Base-by-base conservation (phyloP, 305 asterid species). In the Salvia sclarea region DNA sequence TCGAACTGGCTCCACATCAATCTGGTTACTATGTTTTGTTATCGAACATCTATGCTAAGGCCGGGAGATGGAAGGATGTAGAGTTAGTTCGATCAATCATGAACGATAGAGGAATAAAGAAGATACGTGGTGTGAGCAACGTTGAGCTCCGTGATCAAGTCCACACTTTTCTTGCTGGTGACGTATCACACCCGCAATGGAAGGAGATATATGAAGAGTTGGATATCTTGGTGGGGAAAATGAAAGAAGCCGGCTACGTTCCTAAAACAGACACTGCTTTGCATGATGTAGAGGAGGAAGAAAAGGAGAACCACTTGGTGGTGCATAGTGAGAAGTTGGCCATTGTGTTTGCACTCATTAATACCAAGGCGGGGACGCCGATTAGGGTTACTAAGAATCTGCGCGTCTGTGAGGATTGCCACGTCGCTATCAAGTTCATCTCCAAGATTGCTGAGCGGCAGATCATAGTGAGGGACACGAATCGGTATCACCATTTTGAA, bases 281-380 rank as follows among this genome's bases (percentile, higher is more conserved):
- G 74, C 96, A 90, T 21, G 96, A 90, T 20, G 87, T 92, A 52
- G 98, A 90, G 90, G 96, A 86, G 79, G 96, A 92, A 75, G 97
- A 88, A 61, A 92, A 90, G 41, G 96, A 86, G 68, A 85, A 90
- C 67, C 98, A 86, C 72, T 64, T 92, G n/a, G 83, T 66, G 4
- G 86, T 92, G 28, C 92, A 92, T 69, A 85, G 71, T 16, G 71
- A 66, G 54, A 66, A 92, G 79, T 61, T 92, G 82, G 98, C 97
- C 6, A 80, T 86, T 64, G 97, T 81, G 2, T 92, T 88, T 69
- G 93, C 92, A 5, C 75, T 88, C 16, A 82, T 90, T 44, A 92
- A 83, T 58, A 86, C 78, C 70, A 38, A 75, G 69, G 81, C 85
- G 2, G 79, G 84, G 73, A 63, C 79, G 12, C 80, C 82, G 3